Evolutionary conservation across 1,284 basidiomycete genomes (phyloP).

Genomic region (Ustilago sp.): DNA sequence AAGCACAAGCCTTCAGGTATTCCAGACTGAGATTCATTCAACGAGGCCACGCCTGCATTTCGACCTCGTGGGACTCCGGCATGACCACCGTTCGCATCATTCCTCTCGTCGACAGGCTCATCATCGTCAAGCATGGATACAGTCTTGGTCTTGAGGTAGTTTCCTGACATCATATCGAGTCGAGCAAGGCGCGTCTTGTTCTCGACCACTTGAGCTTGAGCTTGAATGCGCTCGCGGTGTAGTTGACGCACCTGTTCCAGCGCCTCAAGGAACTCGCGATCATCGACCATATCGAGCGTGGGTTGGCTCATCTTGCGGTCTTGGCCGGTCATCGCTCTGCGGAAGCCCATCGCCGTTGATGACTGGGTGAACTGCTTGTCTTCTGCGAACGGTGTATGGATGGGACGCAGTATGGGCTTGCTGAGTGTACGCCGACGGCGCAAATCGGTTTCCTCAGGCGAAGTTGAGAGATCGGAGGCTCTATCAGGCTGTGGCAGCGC

Average conservation of each 20-base stretch:
- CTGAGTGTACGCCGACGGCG: slow-evolving; percentile 26
- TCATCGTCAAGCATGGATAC: slow-evolving; percentile 26
- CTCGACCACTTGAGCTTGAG: slow-evolving; percentile 32
- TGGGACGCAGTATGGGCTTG: slow-evolving; percentile 33
- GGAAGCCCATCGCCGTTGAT: slow-evolving; percentile 39
- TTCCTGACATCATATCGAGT: slow-evolving; percentile 37
- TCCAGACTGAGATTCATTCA: background rate
- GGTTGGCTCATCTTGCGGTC: slow-evolving; percentile 60
- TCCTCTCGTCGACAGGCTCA: background rate
- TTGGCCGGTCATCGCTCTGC: slow-evolving; percentile 20
- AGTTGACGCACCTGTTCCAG: slow-evolving; percentile 57
- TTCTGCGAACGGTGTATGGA: slow-evolving; percentile 24
- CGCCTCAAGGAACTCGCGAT: slow-evolving; percentile 61
- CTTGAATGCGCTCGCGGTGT: slow-evolving; percentile 55
- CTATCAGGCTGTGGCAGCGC: background rate
- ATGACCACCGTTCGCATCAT: background rate
- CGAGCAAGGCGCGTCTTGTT: slow-evolving; percentile 38
- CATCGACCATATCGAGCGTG: slow-evolving; percentile 63
- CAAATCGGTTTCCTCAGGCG: slow-evolving; percentile 1
- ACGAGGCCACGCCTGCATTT: background rate
- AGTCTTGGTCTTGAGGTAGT: slow-evolving; percentile 33
- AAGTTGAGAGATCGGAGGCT: background rate
- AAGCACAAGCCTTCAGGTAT: background rate
- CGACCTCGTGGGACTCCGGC: background rate
- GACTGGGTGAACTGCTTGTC: slow-evolving; percentile 12